A percentile compares a stretch with the other conserved stretches of the same genome.
Evolutionary conservation across 2,329 filamentous ascomycete genomes (phyloP).

Genomic region (Aspergillus sp.): DNA sequence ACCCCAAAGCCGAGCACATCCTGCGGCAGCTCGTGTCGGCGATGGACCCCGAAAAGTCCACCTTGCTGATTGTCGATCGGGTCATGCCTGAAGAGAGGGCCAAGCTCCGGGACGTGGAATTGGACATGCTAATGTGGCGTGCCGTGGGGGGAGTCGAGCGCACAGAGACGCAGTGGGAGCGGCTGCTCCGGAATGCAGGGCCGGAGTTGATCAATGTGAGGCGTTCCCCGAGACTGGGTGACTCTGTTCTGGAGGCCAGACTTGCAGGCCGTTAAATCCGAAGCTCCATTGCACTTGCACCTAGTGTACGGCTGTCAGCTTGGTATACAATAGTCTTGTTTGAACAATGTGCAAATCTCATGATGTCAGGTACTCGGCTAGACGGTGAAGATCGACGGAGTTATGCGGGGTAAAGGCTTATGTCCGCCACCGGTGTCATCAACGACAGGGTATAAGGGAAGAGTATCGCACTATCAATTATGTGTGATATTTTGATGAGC

Average conservation of each 20-base stretch:
- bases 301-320: too few relatives aligned
- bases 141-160: conserved; percentile 34
- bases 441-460: too few relatives aligned
- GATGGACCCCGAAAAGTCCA: conserved; percentile 37
- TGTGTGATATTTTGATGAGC: too few relatives aligned
- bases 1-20: conserved; percentile 25
- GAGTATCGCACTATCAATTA: too few relatives aligned
- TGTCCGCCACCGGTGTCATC: too few relatives aligned
- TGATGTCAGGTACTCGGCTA: too few relatives aligned
- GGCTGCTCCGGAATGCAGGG: conserved; percentile 28
- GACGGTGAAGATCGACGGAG: too few relatives aligned
- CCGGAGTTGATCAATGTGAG: conserved; percentile 22
- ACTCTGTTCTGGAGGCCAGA: neutral
- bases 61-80: conserved; percentile 43
- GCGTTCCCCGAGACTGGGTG: neutral
- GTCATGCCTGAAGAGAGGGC: conserved; percentile 35
- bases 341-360: too few relatives aligned
- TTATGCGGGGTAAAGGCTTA: too few relatives aligned
- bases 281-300: too few relatives aligned
- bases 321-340: too few relatives aligned
- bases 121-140: conserved; percentile 44
- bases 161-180: conserved; percentile 37
- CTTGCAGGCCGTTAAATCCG: too few relatives aligned
- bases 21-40: conserved; percentile 23
- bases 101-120: conserved; percentile 20